These are phyloP conservation scores for Musa troglodytarum DNA, from an alignment of 176 grass and related monocot species.

Conservation along the genomic window DNA sequence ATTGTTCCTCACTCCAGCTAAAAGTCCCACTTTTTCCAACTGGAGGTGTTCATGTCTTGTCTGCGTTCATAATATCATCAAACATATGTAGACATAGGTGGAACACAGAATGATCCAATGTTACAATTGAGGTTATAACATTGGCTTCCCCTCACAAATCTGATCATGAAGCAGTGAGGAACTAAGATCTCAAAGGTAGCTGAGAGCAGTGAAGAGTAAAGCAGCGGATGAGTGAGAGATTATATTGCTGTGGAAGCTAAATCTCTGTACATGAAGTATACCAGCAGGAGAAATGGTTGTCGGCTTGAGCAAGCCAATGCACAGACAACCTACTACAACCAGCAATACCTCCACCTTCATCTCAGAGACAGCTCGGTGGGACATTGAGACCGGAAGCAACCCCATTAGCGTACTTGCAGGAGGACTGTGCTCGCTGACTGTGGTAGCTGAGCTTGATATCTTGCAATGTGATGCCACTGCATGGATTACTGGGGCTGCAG, in stretches of 20 bases:
- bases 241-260: no score
- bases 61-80: no score
- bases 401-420: conserved; percentile 23
- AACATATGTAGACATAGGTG: no score
- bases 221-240: neutral
- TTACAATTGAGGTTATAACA: no score
- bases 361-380: conserved; percentile 34
- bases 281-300: neutral
- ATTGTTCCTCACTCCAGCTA: no score
- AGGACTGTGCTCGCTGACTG: neutral
- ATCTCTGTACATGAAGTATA: neutral
- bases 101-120: no score
- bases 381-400: conserved; percentile 17
- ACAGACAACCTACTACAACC: neutral
- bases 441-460: conserved; percentile 29
- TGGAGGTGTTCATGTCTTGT: no score
- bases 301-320: conserved; percentile 9
- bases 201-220: no score
- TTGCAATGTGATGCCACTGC: conserved; percentile 27
- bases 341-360: neutral
- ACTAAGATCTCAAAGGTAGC: no score
- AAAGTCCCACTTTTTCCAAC: no score
- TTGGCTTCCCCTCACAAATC: no score
- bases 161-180: no score
- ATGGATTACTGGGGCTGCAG: conserved; percentile 28